These are phyloP conservation scores for Dipteronia sinensis DNA, from an alignment of 345 rosid species.

Conservation along the genomic window DNA sequence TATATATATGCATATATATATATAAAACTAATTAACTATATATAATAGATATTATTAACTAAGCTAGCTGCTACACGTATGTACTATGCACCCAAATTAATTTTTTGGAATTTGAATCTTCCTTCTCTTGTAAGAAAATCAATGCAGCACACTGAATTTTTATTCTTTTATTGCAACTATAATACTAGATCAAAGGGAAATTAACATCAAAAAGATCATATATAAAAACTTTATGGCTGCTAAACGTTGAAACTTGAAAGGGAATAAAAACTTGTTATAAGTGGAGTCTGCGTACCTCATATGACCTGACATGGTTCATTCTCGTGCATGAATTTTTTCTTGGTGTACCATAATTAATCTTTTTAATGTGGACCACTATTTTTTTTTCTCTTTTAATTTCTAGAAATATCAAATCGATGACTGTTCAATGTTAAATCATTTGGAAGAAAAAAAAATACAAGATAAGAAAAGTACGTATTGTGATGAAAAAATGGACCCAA, in stretches of 20 bases:
- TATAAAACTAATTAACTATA: no score
- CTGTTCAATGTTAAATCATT: not conserved
- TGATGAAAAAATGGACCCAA: not conserved
- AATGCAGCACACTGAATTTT: not conserved
- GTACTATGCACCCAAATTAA: no score
- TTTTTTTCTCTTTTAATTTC: not conserved
- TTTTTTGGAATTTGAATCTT: no score
- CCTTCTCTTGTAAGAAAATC: not conserved
- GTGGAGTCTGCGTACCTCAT: conserved; percentile 9
- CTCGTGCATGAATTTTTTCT: not conserved
- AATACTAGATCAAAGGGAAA: not conserved
- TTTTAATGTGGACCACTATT: not conserved
- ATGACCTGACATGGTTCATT: not conserved
- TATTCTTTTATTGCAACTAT: not conserved
- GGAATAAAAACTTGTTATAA: not conserved
- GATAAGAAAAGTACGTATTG: no score
- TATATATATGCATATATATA: no score
- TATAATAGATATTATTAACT: no score
- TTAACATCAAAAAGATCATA: no score
- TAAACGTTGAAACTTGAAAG: not conserved
- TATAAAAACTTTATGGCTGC: no score
- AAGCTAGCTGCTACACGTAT: no score
- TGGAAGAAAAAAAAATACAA: no score
- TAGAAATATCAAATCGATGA: not conserved
- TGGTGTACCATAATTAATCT: not conserved